These are phyloP conservation scores for Nigrospora osmanthi DNA, from an alignment of 2,329 filamentous ascomycete species.

Conservation along the genomic window DNA sequence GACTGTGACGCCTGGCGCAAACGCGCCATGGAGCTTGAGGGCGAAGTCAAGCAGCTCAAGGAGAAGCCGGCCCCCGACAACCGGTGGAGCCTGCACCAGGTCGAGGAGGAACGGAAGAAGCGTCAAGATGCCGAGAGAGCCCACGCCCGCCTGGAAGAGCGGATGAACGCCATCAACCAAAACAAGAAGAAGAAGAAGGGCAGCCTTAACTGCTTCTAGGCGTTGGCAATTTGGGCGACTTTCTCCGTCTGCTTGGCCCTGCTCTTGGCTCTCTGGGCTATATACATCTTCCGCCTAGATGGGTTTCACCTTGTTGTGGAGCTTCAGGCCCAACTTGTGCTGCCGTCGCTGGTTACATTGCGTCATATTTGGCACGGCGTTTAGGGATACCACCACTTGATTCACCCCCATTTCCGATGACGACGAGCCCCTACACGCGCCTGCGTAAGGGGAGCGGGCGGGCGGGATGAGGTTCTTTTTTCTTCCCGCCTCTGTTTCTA, in stretches of 20 bases:
- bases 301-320: background rate
- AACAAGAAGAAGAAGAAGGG: conserved; percentile 97
- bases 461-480: too few species aligned
- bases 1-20: conserved; percentile 89
- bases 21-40: conserved; percentile 69
- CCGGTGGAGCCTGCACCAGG: conserved; percentile 71
- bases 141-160: conserved; percentile 80
- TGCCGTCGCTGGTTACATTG: too few species aligned
- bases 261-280: conserved; percentile 1
- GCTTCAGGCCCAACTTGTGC: too few species aligned
- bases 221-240: conserved; percentile 11
- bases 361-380: too few species aligned
- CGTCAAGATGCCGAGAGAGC: conserved; percentile 84
- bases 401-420: too few species aligned
- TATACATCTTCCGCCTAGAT: background rate
- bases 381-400: too few species aligned
- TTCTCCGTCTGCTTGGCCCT: conserved; percentile 9
- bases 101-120: conserved; percentile 95
- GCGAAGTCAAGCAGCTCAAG: conserved; percentile 60
- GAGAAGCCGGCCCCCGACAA: conserved; percentile 46
- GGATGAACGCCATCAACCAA: conserved; percentile 85
- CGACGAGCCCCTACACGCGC: too few species aligned
- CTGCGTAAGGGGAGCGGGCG: too few species aligned
- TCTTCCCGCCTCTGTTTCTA: too few species aligned
- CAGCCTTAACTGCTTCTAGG: conserved; percentile 93